A percentile compares a stretch with the other conserved stretches of the same genome.
Conservation (phyloP, 2,329 filamentous ascomycete genomes). For the Cercospora brassicicola region DNA sequence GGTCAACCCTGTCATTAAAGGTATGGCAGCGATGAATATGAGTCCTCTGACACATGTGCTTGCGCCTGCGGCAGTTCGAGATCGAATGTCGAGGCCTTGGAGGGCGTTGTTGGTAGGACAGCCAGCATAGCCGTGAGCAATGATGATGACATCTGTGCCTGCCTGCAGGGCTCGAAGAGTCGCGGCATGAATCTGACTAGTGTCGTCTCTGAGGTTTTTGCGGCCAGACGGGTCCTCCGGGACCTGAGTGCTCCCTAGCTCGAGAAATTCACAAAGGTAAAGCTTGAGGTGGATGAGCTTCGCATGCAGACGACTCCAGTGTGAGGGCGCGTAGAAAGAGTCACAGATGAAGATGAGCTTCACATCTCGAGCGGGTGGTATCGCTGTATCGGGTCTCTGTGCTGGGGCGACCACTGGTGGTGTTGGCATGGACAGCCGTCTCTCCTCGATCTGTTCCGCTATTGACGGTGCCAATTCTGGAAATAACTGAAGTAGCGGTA, state of each 20-base stretch:
- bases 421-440: neutral
- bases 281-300: neutral
- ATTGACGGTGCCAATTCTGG: neutral
- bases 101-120: conserved; percentile 30
- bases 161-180: conserved; percentile 16
- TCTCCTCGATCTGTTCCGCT: neutral
- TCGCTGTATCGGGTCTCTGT: neutral
- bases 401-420: neutral
- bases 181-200: neutral
- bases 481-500: neutral
- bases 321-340: neutral
- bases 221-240: neutral
- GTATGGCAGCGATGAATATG: conserved; percentile 20
- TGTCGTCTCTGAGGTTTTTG: neutral
- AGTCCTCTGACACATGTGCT: conserved; percentile 20
- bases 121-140: conserved; percentile 36
- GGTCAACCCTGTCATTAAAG: conserved; percentile 6
- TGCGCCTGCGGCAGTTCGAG: conserved; percentile 11
- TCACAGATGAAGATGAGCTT: neutral
- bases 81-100: conserved; percentile 13
- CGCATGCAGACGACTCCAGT: neutral
- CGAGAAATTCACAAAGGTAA: neutral
- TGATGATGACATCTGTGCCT: conserved; percentile 32
- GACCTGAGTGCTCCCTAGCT: neutral
- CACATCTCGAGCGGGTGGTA: neutral